Conservation (phyloP, 2,329 filamentous ascomycete species). For the Claviceps africana region DNA sequence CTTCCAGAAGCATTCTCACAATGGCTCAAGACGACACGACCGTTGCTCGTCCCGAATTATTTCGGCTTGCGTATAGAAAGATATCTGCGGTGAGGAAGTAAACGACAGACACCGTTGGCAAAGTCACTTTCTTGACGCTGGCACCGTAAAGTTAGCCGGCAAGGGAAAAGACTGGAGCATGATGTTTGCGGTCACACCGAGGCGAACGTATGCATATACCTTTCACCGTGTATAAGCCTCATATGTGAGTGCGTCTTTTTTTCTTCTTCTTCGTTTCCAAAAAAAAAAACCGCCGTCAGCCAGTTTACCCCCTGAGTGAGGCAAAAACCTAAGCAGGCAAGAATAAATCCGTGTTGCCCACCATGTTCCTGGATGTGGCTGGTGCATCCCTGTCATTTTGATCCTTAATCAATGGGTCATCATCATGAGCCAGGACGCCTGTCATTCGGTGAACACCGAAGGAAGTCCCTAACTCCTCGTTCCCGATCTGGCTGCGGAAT, state of each 20-base stretch:
- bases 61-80: neutral
- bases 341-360: neutral
- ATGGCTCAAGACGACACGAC: neutral
- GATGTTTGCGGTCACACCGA: neutral
- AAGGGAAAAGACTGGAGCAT: neutral
- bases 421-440: neutral
- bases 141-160: neutral
- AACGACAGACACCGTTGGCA: neutral
- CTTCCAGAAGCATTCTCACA: slow-evolving; percentile 5
- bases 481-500: neutral
- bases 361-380: neutral
- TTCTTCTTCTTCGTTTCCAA: no score
- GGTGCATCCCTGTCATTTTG: neutral
- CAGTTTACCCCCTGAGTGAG: no score
- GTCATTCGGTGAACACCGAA: neutral
- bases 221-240: no score
- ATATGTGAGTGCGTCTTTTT: no score
- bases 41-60: neutral
- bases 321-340: neutral
- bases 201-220: no score
- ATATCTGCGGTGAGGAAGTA: no score
- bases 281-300: no score
- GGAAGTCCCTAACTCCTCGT: neutral
- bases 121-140: neutral
- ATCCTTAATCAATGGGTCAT: neutral